Conservation (phyloP, 176 grass and related monocot genomes). For the Elymus sibiricus region DNA sequence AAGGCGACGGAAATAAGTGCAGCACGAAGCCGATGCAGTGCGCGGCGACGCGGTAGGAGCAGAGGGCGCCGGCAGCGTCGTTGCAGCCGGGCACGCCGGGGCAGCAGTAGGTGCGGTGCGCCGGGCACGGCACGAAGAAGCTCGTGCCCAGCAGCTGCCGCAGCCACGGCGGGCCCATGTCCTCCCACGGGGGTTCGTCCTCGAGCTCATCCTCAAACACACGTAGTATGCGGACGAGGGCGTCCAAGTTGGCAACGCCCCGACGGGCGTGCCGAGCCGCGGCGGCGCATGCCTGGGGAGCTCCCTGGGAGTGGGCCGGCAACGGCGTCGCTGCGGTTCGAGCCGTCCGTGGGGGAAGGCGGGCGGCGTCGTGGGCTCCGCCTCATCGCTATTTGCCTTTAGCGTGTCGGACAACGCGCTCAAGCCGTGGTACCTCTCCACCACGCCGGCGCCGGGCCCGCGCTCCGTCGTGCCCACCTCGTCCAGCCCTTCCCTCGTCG, state of each 20-base stretch:
- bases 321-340: conserved; percentile 85
- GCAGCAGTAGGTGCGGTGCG: conserved; percentile 71
- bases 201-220: neutral
- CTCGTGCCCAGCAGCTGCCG: conserved; percentile 49
- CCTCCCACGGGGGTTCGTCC: conserved; percentile 27
- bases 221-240: neutral
- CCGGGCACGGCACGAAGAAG: conserved; percentile 54
- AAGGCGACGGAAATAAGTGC: no score
- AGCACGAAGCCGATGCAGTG: no score
- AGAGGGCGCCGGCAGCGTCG: conserved; percentile 43
- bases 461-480: conserved; percentile 57
- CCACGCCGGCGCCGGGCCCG: conserved; percentile 42
- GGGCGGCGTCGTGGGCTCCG: conserved; percentile 38
- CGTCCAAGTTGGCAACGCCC: neutral
- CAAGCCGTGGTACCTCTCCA: conserved; percentile 99
- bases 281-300: neutral
- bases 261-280: neutral
- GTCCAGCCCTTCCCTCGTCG: conserved; percentile 69
- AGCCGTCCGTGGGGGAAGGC: conserved; percentile 40
- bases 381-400: conserved; percentile 91
- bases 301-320: neutral
- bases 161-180: conserved; percentile 63
- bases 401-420: conserved; percentile 75
- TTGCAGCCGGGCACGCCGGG: conserved; percentile 37
- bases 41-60: conserved; percentile 45